Evolutionary conservation across 306 rosid species (phyloP).

Genomic region (Trichosanthes truncata): DNA sequence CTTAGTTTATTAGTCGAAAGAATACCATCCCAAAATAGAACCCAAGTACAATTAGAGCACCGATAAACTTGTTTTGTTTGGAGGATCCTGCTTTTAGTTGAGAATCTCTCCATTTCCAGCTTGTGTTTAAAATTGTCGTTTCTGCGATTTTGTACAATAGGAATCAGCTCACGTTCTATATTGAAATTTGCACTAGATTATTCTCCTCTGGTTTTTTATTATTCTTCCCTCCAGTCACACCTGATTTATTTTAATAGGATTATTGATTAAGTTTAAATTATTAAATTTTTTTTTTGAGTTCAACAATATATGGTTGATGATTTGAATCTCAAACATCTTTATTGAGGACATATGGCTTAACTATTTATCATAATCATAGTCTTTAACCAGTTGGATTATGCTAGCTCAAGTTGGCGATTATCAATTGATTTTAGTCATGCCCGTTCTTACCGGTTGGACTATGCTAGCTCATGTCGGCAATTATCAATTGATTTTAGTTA

Average conservation of each 20-base stretch:
- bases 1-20: background rate
- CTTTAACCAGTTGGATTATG: no score
- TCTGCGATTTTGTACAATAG: background rate
- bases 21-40: background rate
- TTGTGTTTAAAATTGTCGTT: background rate
- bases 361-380: no score
- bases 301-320: no score
- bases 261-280: background rate
- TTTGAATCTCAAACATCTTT: no score
- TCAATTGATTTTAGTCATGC: no score
- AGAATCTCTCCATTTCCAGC: conserved; percentile 4
- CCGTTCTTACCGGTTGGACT: no score
- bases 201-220: background rate
- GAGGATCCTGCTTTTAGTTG: background rate
- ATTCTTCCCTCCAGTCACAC: background rate
- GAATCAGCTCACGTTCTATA: background rate
- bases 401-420: no score
- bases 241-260: background rate
- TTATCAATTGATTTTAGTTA: no score
- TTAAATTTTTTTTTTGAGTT: no score
- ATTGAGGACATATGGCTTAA: no score
- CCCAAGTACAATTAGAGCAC: background rate
- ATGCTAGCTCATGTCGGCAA: no score
- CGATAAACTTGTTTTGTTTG: background rate
- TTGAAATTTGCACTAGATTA: background rate